Conservation (phyloP, 306 rosid species). For the Heteromeles arbutifolia region DNA sequence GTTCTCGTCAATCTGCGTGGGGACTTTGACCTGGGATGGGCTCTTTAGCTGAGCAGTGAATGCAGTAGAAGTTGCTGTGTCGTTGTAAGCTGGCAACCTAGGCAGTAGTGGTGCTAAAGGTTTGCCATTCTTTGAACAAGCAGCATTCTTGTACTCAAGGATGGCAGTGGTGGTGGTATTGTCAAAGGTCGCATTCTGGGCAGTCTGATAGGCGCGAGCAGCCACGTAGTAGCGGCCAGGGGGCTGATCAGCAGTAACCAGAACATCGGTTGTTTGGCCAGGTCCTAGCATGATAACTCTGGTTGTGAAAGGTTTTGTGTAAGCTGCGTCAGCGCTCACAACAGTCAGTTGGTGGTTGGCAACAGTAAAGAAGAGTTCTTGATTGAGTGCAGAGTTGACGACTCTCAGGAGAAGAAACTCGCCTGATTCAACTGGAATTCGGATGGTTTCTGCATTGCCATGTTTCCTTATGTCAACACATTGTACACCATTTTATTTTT, state of each 20-base stretch:
- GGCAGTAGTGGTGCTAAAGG: constrained; percentile 43
- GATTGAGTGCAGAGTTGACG: constrained; percentile 75
- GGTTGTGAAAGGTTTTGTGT: constrained; percentile 63
- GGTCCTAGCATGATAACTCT: constrained; percentile 70
- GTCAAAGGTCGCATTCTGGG: constrained; percentile 77
- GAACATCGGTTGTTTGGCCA: constrained; percentile 82
- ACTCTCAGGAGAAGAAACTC: constrained; percentile 69
- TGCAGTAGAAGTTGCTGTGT: constrained; percentile 62
- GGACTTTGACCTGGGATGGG: constrained; percentile 38
- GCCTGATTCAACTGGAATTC: constrained; percentile 44
- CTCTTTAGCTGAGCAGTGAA: constrained; percentile 51
- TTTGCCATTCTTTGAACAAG: constrained; percentile 30
- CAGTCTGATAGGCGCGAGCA: constrained; percentile 60
- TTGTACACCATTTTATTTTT: not conserved
- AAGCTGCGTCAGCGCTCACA: constrained; percentile 68
- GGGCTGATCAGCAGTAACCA: constrained; percentile 60
- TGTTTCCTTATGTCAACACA: not conserved
- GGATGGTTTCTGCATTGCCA: constrained; percentile 54
- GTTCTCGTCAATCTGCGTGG: constrained; percentile 36
- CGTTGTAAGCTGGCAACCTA: constrained; percentile 53
- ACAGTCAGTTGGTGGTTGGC: constrained; percentile 83
- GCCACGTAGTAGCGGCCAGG: constrained; percentile 82
- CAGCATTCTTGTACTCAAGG: constrained; percentile 61
- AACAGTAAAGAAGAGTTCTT: constrained; percentile 68
- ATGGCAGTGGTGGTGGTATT: constrained; percentile 94